Conservation (phyloP, 1,284 basidiomycete species). For the Rugosomyces carneus region DNA sequence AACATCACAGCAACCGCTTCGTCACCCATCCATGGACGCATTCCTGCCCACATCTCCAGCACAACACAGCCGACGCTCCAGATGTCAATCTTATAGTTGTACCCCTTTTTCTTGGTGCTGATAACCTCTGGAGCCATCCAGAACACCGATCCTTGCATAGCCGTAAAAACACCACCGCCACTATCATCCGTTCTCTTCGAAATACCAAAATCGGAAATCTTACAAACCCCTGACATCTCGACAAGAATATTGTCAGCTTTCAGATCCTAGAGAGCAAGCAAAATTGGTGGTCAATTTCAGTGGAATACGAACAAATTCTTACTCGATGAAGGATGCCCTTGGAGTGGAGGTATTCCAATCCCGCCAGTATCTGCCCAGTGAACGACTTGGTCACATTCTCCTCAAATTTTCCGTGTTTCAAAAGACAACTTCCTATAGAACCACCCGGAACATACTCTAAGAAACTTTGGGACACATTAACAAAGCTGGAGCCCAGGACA, state of each 20-base stretch:
- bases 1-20: slow-evolving; percentile 92
- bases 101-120: slow-evolving; percentile 77
- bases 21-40: slow-evolving; percentile 88
- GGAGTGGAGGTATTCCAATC: slow-evolving; percentile 90
- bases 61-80: slow-evolving; percentile 98
- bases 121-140: slow-evolving; percentile 99
- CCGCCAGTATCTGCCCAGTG: slow-evolving; percentile 86
- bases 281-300: background rate
- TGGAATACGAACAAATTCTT: slow-evolving; percentile 19
- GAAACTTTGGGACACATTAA: slow-evolving; percentile 52
- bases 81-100: slow-evolving; percentile 96
- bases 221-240: slow-evolving; percentile 89
- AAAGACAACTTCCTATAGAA: slow-evolving; percentile 88
- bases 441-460: slow-evolving; percentile 98
- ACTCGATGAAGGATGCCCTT: slow-evolving; percentile 91
- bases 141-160: slow-evolving; percentile 96
- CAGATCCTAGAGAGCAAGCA: slow-evolving; percentile 57
- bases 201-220: slow-evolving; percentile 98
- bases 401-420: slow-evolving; percentile 90
- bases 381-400: slow-evolving; percentile 93
- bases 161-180: slow-evolving; percentile 74
- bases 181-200: slow-evolving; percentile 90
- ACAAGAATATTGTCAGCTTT: slow-evolving; percentile 99
- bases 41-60: slow-evolving; percentile 96
- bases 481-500: slow-evolving; percentile 3